Percentiles rank a stretch among this genome's conserved stretches.
phyloP scores from a whole-genome alignment of 2,329 filamentous ascomycete species.

The Phialophora expanda region DNA sequence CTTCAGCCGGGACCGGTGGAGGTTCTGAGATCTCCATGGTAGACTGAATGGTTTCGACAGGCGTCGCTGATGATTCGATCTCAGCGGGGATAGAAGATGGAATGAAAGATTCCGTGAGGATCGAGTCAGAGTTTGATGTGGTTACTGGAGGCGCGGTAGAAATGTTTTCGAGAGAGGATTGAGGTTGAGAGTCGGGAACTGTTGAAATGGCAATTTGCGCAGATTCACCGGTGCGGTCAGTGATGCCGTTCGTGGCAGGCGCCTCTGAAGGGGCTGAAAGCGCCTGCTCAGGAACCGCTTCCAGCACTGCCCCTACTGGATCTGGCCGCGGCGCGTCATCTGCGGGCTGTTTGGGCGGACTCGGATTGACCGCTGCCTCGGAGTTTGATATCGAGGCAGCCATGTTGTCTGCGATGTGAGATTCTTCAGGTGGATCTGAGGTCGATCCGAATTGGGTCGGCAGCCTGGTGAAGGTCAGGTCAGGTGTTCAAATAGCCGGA shows the following conservation, averaged over 20 bases:
- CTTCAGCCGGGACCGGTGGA: slow-evolving; percentile 28
- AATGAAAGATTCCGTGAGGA: slow-evolving; percentile 30
- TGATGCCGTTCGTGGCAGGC: slow-evolving; percentile 25
- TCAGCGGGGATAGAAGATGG: slow-evolving; percentile 37
- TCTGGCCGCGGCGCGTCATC: slow-evolving; percentile 21
- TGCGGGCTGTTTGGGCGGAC: slow-evolving; percentile 19
- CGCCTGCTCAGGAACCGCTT: slow-evolving; percentile 16
- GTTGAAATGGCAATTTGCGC: slow-evolving; percentile 10
- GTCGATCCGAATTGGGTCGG: slow-evolving; percentile 37
- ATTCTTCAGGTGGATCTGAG: slow-evolving; percentile 34
- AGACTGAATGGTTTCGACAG: slow-evolving; percentile 25
- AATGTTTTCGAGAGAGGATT: slow-evolving; percentile 15
- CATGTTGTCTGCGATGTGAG: slow-evolving; percentile 35
- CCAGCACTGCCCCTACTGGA: slow-evolving; percentile 19
- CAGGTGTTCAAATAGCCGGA: background rate
- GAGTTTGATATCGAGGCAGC: slow-evolving; percentile 39
- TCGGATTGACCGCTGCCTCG: slow-evolving; percentile 24
- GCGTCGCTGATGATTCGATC: slow-evolving; percentile 29
- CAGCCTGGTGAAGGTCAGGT: slow-evolving; percentile 34
- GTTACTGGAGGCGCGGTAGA: slow-evolving; percentile 8
- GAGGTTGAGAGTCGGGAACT: slow-evolving; percentile 34
- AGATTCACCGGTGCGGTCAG: slow-evolving; percentile 12
- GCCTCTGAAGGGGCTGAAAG: slow-evolving; percentile 7
- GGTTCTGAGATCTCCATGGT: slow-evolving; percentile 29
- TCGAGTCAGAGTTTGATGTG: slow-evolving; percentile 22